Evolutionary conservation across 2,329 filamentous ascomycete species (phyloP), one percentile per base, ranked within the genome.

Genomic region (Hypoxylon sp.): DNA sequence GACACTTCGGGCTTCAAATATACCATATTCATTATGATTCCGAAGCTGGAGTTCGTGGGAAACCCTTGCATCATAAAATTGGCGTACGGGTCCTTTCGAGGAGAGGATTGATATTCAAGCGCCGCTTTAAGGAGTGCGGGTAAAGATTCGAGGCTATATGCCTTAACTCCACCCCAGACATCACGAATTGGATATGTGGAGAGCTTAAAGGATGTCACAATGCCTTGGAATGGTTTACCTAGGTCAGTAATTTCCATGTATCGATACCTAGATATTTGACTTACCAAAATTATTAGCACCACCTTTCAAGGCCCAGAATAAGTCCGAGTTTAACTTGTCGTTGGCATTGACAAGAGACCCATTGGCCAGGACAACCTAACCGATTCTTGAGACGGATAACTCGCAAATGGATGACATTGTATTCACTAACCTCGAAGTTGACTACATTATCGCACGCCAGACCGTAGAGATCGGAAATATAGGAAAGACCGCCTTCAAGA

Each of bases 381-480:
- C 11, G 11, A 9, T 13, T 20, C 20, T 55, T 12, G 29, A 12
- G 3, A 30, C 5, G 17, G 1, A 5, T 29, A 9, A 17, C 5
- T 15, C 12, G 5, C 7, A 40, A 19, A 7, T 13, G 51, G 7
- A 8, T 4, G 13, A 4, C 3, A 16, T 16, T 31, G 11, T n/a
- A n/a, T n/a, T n/a, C n/a, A 11, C 29, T 3, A 46, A 48, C 53
- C 41, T 59, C 45, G 9, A 41, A 57, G 20, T 54, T 50, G 11
- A 57, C 36, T 3, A 59, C 43, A 23, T 57, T 57, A 25, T 59
- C 56, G 25, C 52, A 56, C 9, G 26, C 52, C 17, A 59, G 11
- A 9, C 56, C 56, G 17, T 59, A 34, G 0, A 56, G 25, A 11
- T 59, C 52, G 6, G 56, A 36, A 5, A 59, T 27, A 4, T 35